Conservation (phyloP, 2,329 filamentous ascomycete species). For the Didymella sp. region DNA sequence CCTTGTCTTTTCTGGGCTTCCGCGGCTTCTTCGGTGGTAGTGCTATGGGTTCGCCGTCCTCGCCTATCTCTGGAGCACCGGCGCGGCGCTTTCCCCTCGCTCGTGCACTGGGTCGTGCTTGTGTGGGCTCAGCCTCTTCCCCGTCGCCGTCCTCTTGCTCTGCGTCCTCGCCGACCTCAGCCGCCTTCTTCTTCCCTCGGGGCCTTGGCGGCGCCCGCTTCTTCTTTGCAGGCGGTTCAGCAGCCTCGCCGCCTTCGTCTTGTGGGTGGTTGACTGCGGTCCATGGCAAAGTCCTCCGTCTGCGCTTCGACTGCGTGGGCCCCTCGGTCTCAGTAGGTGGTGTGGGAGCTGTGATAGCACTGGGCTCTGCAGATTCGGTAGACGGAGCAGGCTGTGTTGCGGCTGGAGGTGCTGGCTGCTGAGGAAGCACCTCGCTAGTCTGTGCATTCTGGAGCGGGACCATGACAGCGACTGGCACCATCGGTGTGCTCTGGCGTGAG, state of each 20-base stretch:
- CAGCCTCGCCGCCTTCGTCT: constrained; percentile 21
- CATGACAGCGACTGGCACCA: constrained; percentile 15
- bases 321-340: neutral
- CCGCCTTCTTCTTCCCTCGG: constrained; percentile 18
- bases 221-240: constrained; percentile 20
- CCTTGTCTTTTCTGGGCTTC: constrained; percentile 40
- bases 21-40: constrained; percentile 36
- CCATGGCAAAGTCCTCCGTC: constrained; percentile 32
- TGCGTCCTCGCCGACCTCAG: constrained; percentile 1
- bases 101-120: constrained; percentile 24
- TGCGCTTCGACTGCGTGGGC: constrained; percentile 16
- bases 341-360: neutral
- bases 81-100: constrained; percentile 29
- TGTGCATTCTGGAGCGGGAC: constrained; percentile 4
- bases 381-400: neutral
- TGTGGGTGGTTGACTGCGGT: constrained; percentile 39
- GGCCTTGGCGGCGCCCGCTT: constrained; percentile 24
- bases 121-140: constrained; percentile 22
- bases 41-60: constrained; percentile 23
- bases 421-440: neutral
- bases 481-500: constrained; percentile 1
- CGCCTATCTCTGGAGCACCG: constrained; percentile 13
- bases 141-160: constrained; percentile 18
- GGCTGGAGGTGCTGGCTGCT: neutral
- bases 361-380: neutral